Conservation (phyloP, 1,139 yeast species). For the Eremothecium cymbalariae region DNA sequence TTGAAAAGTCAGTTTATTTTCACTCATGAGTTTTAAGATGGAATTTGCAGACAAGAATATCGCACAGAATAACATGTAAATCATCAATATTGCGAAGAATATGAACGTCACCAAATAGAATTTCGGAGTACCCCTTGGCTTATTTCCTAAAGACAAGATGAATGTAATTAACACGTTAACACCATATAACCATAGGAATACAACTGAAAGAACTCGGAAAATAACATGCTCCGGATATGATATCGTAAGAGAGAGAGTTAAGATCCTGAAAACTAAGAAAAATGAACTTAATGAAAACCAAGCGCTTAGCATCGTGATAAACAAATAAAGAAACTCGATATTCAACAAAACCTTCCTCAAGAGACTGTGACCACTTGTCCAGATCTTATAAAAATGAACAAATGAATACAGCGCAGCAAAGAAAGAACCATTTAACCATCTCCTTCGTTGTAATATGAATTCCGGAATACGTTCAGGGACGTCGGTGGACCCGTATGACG, state of each 20-base stretch:
- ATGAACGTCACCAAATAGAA: slow-evolving; percentile 77
- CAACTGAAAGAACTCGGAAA: slow-evolving; percentile 68
- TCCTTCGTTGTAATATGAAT: slow-evolving; percentile 81
- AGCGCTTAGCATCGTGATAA: slow-evolving; percentile 56
- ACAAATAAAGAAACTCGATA: slow-evolving; percentile 71
- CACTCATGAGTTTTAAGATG: slow-evolving; percentile 35
- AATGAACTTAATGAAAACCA: slow-evolving; percentile 82
- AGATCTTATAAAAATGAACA: slow-evolving; percentile 61
- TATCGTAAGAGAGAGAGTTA: slow-evolving; percentile 61
- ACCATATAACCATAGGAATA: slow-evolving; percentile 82
- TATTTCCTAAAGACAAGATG: slow-evolving; percentile 85
- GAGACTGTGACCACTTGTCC: slow-evolving; percentile 69
- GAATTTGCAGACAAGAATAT: slow-evolving; percentile 74
- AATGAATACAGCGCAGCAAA: slow-evolving; percentile 88
- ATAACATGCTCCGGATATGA: slow-evolving; percentile 50
- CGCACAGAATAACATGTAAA: slow-evolving; percentile 85
- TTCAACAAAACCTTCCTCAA: slow-evolving; percentile 64
- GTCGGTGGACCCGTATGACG: slow-evolving; percentile 91
- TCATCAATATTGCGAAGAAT: slow-evolving; percentile 88
- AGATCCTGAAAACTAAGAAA: slow-evolving; percentile 70
- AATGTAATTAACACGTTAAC: slow-evolving; percentile 87
- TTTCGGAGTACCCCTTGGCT: slow-evolving; percentile 83
- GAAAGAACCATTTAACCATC: slow-evolving; percentile 96
- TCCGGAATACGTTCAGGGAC: slow-evolving; percentile 86
- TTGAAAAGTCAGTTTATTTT: slow-evolving; percentile 28